Conservation (phyloP, 331 rosid species). For the Malus hybrid region DNA sequence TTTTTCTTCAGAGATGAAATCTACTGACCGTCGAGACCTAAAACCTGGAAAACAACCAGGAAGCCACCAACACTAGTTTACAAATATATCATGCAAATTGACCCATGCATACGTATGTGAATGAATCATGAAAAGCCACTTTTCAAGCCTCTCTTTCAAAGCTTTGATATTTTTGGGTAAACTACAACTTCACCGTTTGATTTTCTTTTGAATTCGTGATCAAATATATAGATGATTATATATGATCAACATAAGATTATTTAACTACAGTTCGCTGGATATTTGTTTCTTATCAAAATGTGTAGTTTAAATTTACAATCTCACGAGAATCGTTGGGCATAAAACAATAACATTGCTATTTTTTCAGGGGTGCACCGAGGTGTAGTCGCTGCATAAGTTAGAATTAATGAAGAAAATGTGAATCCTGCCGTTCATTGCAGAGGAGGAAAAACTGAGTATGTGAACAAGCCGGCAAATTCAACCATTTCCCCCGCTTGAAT, state of each 20-base stretch:
- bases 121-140: not conserved
- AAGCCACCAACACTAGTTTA: not conserved
- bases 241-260: not conserved
- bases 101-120: not conserved
- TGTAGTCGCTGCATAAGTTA: not conserved
- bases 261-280: not conserved
- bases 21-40: not conserved
- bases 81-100: not conserved
- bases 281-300: too few relatives aligned
- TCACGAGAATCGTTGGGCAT: not conserved
- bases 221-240: not conserved
- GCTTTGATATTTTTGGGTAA: not conserved
- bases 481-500: too few relatives aligned
- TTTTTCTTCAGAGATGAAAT: not conserved
- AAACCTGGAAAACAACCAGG: not conserved
- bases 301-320: not conserved
- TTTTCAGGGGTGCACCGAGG: not conserved
- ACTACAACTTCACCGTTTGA: not conserved
- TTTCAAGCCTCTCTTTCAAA: not conserved
- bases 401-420: not conserved
- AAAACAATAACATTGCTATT: not conserved
- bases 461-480: not conserved
- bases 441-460: not conserved
- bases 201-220: too few relatives aligned
- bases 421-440: not conserved